Conservation (phyloP, 768 basidiomycete genomes). For the Mycena galopus region DNA sequence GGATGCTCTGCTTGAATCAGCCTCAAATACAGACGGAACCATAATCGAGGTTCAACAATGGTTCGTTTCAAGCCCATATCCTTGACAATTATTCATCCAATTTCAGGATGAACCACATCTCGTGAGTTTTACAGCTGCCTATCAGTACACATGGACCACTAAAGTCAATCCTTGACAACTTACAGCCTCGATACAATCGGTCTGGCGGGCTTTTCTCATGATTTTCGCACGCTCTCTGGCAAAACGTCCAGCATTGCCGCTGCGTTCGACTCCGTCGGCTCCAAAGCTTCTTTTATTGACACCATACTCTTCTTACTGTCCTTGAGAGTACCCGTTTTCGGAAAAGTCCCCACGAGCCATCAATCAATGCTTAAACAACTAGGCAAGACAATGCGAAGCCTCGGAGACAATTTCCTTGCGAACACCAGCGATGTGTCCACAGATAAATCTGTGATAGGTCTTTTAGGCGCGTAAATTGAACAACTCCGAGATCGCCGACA, state of each 20-base stretch:
- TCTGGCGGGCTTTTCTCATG: slow-evolving; percentile 19
- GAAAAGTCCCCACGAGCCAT: background rate
- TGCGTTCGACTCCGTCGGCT: slow-evolving; percentile 7
- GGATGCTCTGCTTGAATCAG: slow-evolving; percentile 12
- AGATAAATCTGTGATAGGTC: slow-evolving; percentile 23
- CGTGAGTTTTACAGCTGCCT: background rate
- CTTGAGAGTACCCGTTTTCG: background rate
- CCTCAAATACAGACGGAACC: background rate
- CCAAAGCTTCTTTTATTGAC: background rate
- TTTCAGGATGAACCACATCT: slow-evolving; percentile 26
- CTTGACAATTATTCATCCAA: background rate
- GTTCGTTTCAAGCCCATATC: background rate
- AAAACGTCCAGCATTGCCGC: background rate
- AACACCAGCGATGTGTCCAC: background rate
- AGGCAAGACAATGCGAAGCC: slow-evolving; percentile 1
- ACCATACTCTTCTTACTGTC: background rate
- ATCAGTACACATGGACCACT: background rate
- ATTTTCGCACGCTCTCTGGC: slow-evolving; percentile 18
- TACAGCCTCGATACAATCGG: slow-evolving; percentile 20
- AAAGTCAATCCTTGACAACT: background rate
- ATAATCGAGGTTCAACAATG: slow-evolving; percentile 26
- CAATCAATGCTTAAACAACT: background rate
- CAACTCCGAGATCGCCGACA: too few relatives aligned
- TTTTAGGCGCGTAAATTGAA: slow-evolving; percentile 2
- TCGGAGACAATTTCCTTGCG: slow-evolving; percentile 10